Conservation (phyloP, 257 asterid species). For the Nicotiana attenuata region DNA sequence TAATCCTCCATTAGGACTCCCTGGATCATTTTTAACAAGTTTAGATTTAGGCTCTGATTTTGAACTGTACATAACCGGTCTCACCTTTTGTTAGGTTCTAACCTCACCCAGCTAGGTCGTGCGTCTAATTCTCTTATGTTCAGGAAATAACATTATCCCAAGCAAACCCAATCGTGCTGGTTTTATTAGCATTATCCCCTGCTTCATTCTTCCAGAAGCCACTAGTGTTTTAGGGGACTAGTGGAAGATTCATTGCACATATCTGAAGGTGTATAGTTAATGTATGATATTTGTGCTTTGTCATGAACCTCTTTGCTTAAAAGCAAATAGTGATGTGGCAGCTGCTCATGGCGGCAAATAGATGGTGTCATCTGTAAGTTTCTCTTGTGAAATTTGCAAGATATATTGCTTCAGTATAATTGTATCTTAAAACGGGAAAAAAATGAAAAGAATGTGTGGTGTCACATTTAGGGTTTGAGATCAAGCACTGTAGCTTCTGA, state of each 20-base stretch:
- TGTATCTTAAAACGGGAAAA: background rate
- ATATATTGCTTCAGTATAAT: background rate
- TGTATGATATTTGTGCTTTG: background rate
- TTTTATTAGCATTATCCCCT: slow-evolving; percentile 2
- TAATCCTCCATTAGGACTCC: background rate
- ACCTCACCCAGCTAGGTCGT: background rate
- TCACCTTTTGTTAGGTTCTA: no score
- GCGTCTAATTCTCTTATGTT: background rate
- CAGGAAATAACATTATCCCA: background rate
- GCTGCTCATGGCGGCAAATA: background rate
- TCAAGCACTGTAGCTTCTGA: background rate
- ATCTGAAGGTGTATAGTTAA: background rate
- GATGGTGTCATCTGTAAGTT: background rate
- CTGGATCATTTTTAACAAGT: background rate
- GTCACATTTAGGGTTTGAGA: background rate
- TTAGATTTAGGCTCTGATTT: no score
- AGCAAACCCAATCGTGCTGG: background rate
- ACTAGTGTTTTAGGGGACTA: slow-evolving; percentile 3
- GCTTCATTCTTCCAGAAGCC: background rate
- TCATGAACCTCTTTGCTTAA: background rate
- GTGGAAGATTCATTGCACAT: background rate
- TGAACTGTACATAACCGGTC: no score
- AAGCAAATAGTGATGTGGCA: background rate
- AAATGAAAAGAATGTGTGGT: background rate
- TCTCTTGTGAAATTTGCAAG: background rate